Conservation (phyloP, 768 basidiomycete genomes). For the Lactarius evosmus region DNA sequence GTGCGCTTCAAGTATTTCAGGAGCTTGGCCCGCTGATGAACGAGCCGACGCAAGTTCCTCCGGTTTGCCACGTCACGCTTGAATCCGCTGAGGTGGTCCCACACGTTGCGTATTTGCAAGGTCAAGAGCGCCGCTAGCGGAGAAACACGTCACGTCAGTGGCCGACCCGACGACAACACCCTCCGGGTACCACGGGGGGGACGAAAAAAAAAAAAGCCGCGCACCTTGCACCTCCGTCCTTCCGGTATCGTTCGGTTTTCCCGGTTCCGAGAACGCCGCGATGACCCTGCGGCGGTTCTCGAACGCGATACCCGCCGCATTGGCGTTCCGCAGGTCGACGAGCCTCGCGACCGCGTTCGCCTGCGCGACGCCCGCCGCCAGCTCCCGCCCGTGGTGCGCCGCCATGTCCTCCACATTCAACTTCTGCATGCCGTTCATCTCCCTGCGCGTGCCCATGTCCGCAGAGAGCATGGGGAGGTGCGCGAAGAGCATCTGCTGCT, state of each 20-base stretch:
- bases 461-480: constrained; percentile 57
- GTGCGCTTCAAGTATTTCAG: constrained; percentile 71
- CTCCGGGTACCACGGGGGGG: too few species aligned
- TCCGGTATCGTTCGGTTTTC: constrained; percentile 71
- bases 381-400: constrained; percentile 29
- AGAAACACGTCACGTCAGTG: background rate
- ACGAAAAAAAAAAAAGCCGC: constrained; percentile 32
- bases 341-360: constrained; percentile 59
- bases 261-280: constrained; percentile 67
- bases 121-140: constrained; percentile 79
- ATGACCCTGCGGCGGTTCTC: constrained; percentile 84
- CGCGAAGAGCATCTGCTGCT: constrained; percentile 63
- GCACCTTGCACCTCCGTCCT: constrained; percentile 88
- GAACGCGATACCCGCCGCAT: constrained; percentile 78
- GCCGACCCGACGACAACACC: constrained; percentile 4
- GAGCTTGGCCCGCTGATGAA: constrained; percentile 81
- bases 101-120: constrained; percentile 77
- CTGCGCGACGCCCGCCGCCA: constrained; percentile 43
- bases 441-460: constrained; percentile 16
- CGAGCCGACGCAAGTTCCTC: constrained; percentile 67
- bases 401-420: background rate
- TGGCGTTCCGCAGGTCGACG: constrained; percentile 84
- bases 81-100: constrained; percentile 64
- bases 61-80: constrained; percentile 77
- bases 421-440: constrained; percentile 3